Percentiles rank a stretch among this genome's conserved stretches.
These are phyloP conservation scores for Exophiala sideris DNA, from an alignment of 2,329 filamentous ascomycete species.

Conservation along the genomic window DNA sequence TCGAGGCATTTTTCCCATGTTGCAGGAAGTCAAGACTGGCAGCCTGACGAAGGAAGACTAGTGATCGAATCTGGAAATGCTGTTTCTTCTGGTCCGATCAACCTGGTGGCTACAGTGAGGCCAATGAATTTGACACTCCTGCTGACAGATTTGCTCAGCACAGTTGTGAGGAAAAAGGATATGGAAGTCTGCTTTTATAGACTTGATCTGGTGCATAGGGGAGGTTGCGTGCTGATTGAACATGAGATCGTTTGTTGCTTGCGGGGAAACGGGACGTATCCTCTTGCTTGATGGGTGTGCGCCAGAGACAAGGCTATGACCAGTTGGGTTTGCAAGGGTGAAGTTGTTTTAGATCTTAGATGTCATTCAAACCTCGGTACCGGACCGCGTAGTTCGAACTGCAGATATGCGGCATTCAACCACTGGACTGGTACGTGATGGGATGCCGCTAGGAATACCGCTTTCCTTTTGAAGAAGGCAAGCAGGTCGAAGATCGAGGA, in stretches of 20 bases:
- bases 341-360: too few species aligned
- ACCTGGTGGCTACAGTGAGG: slow-evolving; percentile 12
- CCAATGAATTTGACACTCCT: slow-evolving; percentile 21
- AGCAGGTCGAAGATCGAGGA: not conserved
- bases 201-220: slow-evolving; percentile 21
- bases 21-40: not conserved
- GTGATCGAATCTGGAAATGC: not conserved
- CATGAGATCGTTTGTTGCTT: not conserved
- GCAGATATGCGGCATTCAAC: too few species aligned
- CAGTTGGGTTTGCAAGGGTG: not conserved
- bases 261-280: slow-evolving; percentile 1
- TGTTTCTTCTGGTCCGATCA: slow-evolving; percentile 7
- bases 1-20: slow-evolving; percentile 12
- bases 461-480: too few species aligned
- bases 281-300: not conserved
- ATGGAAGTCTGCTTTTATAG: slow-evolving; percentile 24
- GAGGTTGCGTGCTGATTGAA: not conserved
- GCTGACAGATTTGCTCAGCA: slow-evolving; percentile 22
- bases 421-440: too few species aligned
- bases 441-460: too few species aligned
- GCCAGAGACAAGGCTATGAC: not conserved
- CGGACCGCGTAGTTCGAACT: too few species aligned
- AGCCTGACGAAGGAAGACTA: not conserved
- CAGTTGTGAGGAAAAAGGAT: slow-evolving; percentile 19
- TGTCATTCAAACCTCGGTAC: too few species aligned